These are phyloP conservation scores for Fraxinus anomala DNA, from an alignment of 257 asterid genomes.

Conservation along the genomic window DNA sequence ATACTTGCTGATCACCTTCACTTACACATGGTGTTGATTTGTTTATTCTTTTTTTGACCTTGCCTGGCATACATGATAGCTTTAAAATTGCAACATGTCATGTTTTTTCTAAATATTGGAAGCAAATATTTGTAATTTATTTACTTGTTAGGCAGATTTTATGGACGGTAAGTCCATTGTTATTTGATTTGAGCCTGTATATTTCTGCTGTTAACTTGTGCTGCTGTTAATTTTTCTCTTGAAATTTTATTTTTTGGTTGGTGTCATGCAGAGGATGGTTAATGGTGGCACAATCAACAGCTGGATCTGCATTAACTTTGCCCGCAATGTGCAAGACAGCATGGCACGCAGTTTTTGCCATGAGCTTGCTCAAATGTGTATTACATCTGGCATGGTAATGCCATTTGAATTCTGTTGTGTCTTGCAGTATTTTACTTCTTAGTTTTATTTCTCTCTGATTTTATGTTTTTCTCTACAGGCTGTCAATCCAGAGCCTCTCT, in stretches of 20 bases:
- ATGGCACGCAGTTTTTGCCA: slow-evolving; percentile 67
- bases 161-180: background rate
- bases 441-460: slow-evolving; percentile 9
- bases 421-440: background rate
- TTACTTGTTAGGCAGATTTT: background rate
- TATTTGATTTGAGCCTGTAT: background rate
- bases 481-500: slow-evolving; percentile 75
- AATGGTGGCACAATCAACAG: slow-evolving; percentile 81
- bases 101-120: background rate
- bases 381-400: slow-evolving; percentile 88
- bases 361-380: slow-evolving; percentile 94
- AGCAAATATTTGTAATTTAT: background rate
- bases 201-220: background rate
- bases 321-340: slow-evolving; percentile 70
- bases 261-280: slow-evolving; percentile 79
- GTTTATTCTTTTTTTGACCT: background rate
- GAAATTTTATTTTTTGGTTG: background rate
- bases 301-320: slow-evolving; percentile 91
- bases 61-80: background rate
- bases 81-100: background rate
- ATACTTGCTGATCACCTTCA: background rate
- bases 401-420: background rate
- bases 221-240: background rate
- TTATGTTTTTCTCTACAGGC: slow-evolving; percentile 41
- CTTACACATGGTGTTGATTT: background rate